A percentile compares a stretch with the other conserved stretches of the same genome.
These are phyloP conservation scores for Curvularia hawaiiensis DNA, from an alignment of 2,329 filamentous ascomycete species.

Conservation along the genomic window DNA sequence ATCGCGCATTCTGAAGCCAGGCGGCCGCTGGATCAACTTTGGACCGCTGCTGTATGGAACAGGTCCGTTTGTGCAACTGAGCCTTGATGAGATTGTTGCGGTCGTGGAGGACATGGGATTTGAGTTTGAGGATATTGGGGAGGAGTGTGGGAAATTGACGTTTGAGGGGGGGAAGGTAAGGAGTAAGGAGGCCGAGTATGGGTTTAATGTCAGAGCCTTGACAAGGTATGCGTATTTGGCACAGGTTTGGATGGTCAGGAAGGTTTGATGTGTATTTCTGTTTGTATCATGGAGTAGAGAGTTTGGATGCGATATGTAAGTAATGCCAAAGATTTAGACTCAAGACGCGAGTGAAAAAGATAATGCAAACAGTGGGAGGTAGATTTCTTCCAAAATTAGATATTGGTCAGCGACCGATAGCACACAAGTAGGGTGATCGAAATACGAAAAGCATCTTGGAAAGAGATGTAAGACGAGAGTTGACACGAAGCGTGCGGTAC, in stretches of 20 bases:
- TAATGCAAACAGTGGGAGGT: no score
- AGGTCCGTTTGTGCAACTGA: conserved; percentile 60
- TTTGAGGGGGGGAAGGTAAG: conserved; percentile 51
- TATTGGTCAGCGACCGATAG: no score
- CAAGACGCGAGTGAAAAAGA: no score
- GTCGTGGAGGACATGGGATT: conserved; percentile 60
- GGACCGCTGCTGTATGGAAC: conserved; percentile 63
- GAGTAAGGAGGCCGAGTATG: conserved; percentile 58
- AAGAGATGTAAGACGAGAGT: no score
- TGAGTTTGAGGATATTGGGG: conserved; percentile 53
- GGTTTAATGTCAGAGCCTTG: conserved; percentile 57
- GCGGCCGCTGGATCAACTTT: conserved; percentile 62
- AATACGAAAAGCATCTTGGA: no score
- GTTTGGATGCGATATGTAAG: neutral
- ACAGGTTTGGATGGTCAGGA: conserved; percentile 60
- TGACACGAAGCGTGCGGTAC: no score
- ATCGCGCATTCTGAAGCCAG: conserved; percentile 52
- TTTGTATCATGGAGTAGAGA: neutral
- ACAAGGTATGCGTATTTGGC: conserved; percentile 60
- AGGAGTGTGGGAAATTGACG: conserved; percentile 51
- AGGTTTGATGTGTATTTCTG: conserved; percentile 10
- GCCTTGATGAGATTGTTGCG: conserved; percentile 58
- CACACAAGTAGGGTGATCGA: no score
- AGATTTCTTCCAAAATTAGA: no score
- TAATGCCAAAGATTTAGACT: no score